Percentiles rank a stretch among this genome's conserved stretches.
Evolutionary conservation across 169 alveolate genomes (phyloP).

Genomic region (Plasmodium coatneyi): DNA sequence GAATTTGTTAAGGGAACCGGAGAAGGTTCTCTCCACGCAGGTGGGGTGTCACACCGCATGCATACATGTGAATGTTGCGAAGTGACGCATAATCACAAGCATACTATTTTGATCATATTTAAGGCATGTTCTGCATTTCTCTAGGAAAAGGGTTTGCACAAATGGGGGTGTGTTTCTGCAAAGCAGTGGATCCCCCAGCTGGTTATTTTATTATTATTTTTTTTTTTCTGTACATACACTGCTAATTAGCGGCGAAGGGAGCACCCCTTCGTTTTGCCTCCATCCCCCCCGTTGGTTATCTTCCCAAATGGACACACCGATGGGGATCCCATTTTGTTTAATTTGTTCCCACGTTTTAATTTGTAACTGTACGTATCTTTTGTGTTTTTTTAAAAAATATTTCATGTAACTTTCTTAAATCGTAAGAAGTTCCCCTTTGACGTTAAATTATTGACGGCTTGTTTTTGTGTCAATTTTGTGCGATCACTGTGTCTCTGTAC

Average conservation of each 20-base stretch:
- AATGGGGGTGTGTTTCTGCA: neutral
- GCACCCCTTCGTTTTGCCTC: neutral
- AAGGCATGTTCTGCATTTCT: neutral
- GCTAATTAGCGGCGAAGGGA: neutral
- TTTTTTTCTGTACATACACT: neutral
- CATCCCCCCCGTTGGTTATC: neutral
- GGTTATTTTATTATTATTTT: neutral
- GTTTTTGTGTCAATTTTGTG: neutral
- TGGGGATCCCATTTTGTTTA: neutral
- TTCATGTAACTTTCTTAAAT: neutral
- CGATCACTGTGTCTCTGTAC: neutral
- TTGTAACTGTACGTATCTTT: neutral
- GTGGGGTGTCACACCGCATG: neutral
- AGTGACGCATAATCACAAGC: neutral
- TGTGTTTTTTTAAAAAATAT: neutral
- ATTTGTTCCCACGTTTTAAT: neutral
- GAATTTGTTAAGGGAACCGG: neutral
- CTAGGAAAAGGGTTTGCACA: neutral
- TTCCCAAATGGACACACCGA: neutral
- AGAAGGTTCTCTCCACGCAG: neutral
- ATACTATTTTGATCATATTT: neutral
- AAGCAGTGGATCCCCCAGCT: neutral
- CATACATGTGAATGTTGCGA: neutral
- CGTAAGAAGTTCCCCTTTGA: neutral
- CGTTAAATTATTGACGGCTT: neutral